phyloP scores from a whole-genome alignment of 176 grass and related monocot species.

The Pontederia crassipes region DNA sequence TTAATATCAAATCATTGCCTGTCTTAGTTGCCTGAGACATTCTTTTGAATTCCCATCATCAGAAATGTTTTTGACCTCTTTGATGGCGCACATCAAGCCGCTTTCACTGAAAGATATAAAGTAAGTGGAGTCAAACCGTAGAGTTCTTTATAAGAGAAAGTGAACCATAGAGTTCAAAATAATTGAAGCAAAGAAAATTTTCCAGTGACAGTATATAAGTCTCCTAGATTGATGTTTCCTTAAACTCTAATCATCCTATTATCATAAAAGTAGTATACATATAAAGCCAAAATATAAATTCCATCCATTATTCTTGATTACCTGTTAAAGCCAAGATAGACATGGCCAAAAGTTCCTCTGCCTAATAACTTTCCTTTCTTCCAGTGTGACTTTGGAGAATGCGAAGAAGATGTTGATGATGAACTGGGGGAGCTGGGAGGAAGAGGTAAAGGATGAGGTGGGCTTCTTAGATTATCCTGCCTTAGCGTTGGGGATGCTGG shows the following conservation, averaged over 20 bases:
- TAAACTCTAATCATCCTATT: too few species aligned
- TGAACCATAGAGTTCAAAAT: constrained; percentile 11
- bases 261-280: background rate
- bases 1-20: constrained; percentile 35
- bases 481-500: constrained; percentile 36
- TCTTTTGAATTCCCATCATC: constrained; percentile 95
- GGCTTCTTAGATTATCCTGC: constrained; percentile 40
- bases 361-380: constrained; percentile 67
- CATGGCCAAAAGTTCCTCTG: constrained; percentile 71
- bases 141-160: background rate
- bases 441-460: constrained; percentile 48
- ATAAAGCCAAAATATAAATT: background rate
- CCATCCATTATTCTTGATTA: constrained; percentile 11
- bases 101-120: constrained; percentile 52
- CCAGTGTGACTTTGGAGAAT: constrained; percentile 52
- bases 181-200: too few species aligned
- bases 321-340: constrained; percentile 80
- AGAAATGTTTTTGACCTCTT: constrained; percentile 92
- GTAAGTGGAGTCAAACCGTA: constrained; percentile 7
- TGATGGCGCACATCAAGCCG: constrained; percentile 88
- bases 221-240: too few species aligned
- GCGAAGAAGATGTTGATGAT: constrained; percentile 12
- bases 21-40: constrained; percentile 84
- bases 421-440: constrained; percentile 35
- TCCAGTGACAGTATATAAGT: too few species aligned